Evolutionary conservation across 495 filamentous ascomycete genomes (phyloP), one percentile per base, ranked within the genome.

Genomic region (Pyrenula massariospora): DNA sequence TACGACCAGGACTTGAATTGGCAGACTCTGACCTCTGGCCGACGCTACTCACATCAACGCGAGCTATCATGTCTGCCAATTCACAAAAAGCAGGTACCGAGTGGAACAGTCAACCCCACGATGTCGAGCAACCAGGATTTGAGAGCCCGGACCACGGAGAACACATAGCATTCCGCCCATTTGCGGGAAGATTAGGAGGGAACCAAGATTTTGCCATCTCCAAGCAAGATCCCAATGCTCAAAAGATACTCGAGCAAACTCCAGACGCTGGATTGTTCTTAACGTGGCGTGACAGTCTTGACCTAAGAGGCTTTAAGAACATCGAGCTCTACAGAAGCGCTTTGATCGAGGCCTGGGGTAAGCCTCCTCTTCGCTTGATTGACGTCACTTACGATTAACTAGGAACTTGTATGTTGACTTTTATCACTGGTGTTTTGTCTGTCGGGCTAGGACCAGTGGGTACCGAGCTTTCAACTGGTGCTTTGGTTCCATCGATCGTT

Each of bases 271-370:
- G 31, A 15, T 42, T 8, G 8, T 42, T 42, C 15, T 15, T 42
- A 15, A 42, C 31, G 15, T 42, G 31, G 31, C 5, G 31, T 5
- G 66, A 73, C 59, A 63, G 67, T 12, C 66, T 77, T 24, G 63
- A 70, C 52, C 60, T 75, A 0, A 54, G 55, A 0, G 73, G 67
- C 12, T 73, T 78, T 51, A n/a, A 12, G 0, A 65, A 66, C 52
- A n/a, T 61, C 1, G 69, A 72, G 56, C 58, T 77, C 20, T 80
- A 73, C 71, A 78, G 75, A 56, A 68, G 72, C 22, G 73, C 67
- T 0, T 54, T 72, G 10, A 60, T 75, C 0, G 74, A 77, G 60
- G 71, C 58, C 52, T 59, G 72, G 2, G 68, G 68, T 72, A 59
- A 10, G 56, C 53, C 21, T 24, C 15, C 23, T 23, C 59, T 15